Evolutionary conservation across 176 grass and related monocot species (phyloP).

Genomic region (Musa schizocarpa): DNA sequence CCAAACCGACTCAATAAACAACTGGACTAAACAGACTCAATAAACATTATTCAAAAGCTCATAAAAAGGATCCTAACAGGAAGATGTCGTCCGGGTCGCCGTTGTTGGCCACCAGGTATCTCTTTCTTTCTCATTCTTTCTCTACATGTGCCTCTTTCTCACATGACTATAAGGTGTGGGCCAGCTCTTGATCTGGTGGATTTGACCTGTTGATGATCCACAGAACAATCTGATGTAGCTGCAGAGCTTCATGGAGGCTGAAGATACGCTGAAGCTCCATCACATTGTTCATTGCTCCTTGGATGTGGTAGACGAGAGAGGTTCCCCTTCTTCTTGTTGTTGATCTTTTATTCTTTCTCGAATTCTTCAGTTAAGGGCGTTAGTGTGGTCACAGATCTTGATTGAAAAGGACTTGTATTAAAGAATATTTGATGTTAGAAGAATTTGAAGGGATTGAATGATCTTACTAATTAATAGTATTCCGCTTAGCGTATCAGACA

Average conservation of each 20-base stretch:
- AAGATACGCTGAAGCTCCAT: slow-evolving; percentile 84
- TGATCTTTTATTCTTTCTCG: background rate
- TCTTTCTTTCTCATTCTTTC: background rate
- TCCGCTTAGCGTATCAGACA: too few relatives aligned
- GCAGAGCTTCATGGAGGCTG: slow-evolving; percentile 76
- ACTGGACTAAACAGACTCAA: too few relatives aligned
- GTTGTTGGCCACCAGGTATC: slow-evolving; percentile 77
- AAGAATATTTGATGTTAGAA: background rate
- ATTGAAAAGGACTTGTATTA: background rate
- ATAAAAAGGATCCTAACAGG: too few relatives aligned
- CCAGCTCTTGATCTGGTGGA: slow-evolving; percentile 6
- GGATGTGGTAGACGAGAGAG: slow-evolving; percentile 74
- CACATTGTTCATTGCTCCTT: slow-evolving; percentile 81
- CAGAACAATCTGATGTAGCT: slow-evolving; percentile 92
- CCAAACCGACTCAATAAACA: too few relatives aligned
- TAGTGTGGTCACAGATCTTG: background rate
- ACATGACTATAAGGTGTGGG: background rate
- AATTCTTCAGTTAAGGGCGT: background rate
- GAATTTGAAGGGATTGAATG: too few relatives aligned
- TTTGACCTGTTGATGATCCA: background rate
- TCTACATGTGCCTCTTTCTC: background rate
- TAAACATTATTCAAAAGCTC: too few relatives aligned
- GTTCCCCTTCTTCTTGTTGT: slow-evolving; percentile 9
- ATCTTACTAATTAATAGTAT: too few relatives aligned
- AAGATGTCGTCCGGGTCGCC: slow-evolving; percentile 84